phyloP scores from a whole-genome alignment of 805 yeast species.

The Schizosaccharomyces japonicus region DNA sequence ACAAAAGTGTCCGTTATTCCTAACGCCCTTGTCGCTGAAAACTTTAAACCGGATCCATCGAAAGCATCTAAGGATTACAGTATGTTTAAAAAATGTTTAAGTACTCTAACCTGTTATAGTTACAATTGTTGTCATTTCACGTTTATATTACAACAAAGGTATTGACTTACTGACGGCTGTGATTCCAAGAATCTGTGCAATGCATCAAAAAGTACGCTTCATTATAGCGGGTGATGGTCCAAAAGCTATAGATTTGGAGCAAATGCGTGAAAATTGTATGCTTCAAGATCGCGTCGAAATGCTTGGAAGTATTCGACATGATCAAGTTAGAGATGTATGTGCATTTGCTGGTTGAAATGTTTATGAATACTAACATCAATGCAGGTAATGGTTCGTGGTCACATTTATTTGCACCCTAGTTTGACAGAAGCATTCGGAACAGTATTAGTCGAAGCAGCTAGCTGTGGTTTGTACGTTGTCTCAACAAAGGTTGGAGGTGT shows the following conservation, averaged over 20 bases:
- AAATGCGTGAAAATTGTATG: conserved; percentile 69
- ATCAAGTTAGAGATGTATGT: conserved; percentile 74
- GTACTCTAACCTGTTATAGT: conserved; percentile 14
- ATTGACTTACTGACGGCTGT: conserved; percentile 67
- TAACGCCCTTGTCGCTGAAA: conserved; percentile 76
- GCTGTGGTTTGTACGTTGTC: conserved; percentile 80
- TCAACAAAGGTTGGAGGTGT: conserved; percentile 94
- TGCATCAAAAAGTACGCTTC: conserved; percentile 42
- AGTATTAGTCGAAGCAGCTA: conserved; percentile 87
- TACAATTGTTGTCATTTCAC: conserved; percentile 71
- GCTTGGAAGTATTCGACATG: conserved; percentile 74
- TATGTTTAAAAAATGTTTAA: conserved; percentile 3
- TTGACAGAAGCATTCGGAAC: conserved; percentile 96
- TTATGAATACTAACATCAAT: too few species aligned
- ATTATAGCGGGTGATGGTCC: conserved; percentile 96
- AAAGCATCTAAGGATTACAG: conserved; percentile 18
- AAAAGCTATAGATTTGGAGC: conserved; percentile 75
- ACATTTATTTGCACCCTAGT: conserved; percentile 79
- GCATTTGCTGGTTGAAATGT: too few species aligned
- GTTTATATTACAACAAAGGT: conserved; percentile 90
- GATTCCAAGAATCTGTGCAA: conserved; percentile 57
- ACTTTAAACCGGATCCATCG: conserved; percentile 28
- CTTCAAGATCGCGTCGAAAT: conserved; percentile 71
- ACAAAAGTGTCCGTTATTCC: conserved; percentile 69
- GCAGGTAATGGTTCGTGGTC: conserved; percentile 84